Percentiles rank a stretch among this genome's conserved stretches.
Conservation (phyloP, 257 asterid species). For the Petunia secreta region DNA sequence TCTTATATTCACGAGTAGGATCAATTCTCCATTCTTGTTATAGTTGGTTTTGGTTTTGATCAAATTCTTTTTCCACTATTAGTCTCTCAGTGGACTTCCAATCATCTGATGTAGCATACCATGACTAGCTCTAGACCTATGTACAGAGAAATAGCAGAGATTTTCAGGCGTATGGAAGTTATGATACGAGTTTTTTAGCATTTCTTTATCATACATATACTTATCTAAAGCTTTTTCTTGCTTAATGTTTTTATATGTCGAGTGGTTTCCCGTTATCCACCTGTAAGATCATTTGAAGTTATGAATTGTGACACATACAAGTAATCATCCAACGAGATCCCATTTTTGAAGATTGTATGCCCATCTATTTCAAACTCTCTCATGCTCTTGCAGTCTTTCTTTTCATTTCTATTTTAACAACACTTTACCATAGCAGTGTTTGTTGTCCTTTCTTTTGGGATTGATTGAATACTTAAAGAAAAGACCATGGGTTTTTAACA, state of each 20-base stretch:
- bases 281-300: too few relatives aligned
- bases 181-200: neutral
- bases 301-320: neutral
- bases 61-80: neutral
- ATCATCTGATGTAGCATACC: constrained; percentile 9
- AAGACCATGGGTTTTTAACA: too few relatives aligned
- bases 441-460: neutral
- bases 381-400: neutral
- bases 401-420: neutral
- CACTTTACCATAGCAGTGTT: neutral
- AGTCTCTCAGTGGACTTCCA: neutral
- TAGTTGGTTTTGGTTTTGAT: neutral
- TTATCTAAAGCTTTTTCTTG: too few relatives aligned
- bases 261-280: too few relatives aligned
- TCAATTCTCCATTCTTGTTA: neutral
- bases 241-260: too few relatives aligned
- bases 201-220: neutral
- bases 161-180: neutral
- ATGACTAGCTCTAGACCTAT: constrained; percentile 9
- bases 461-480: too few relatives aligned
- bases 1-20: neutral
- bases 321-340: too few relatives aligned
- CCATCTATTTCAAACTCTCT: neutral
- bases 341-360: neutral
- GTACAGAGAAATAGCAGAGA: neutral